Evolutionary conservation across 345 rosid genomes (phyloP), one percentile per base, ranked within the genome.

Genomic region (Cardamine resedifolia): DNA sequence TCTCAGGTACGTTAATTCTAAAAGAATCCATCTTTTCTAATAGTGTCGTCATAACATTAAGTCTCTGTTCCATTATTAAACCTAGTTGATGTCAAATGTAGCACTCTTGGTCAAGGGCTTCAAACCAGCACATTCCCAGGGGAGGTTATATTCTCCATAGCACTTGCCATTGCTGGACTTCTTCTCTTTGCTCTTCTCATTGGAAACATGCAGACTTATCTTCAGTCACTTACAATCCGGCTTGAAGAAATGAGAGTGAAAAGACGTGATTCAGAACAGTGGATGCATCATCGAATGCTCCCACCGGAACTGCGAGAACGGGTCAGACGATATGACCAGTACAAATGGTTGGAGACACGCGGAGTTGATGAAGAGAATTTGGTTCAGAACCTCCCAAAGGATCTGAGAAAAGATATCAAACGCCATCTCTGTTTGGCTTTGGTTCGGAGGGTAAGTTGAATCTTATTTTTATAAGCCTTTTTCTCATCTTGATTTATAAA

Each of bases 141-240:
- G 66, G 99, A 95, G 78, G 86, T 91, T 23, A 77, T 91, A 55
- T 95, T 95, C 74, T 91, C 97, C 50, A 89, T 95, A 41, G 81
- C 85, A 49, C 82, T 95, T 63, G 97, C 97, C 26, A 87, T 91
- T 55, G 77, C 85, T 66, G 98, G 98, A 26, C 96, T 94, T 60
- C 85, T 94, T 57, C 98, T 94, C 77, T 94, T 94, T 76, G 96
- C 98, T 8, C 92, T 94, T 76, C 86, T 94, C 51, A 94, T 94
- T 69, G 99, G 99, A 5, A 95, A 95, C 81, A 95, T 95, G 99
- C 99, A 95, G 97, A 95, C 99, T 64, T 95, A 95, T 81, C 97
- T 95, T 68, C 99, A 95, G 34, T 95, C 99, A 1, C 90, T 89
- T 8, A 95, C 99, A 0, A 91, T 91, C 47, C 95, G 97, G 6